Evolutionary conservation across 768 basidiomycete species (phyloP).

Genomic region (Lactarius pseudohatsudake): DNA sequence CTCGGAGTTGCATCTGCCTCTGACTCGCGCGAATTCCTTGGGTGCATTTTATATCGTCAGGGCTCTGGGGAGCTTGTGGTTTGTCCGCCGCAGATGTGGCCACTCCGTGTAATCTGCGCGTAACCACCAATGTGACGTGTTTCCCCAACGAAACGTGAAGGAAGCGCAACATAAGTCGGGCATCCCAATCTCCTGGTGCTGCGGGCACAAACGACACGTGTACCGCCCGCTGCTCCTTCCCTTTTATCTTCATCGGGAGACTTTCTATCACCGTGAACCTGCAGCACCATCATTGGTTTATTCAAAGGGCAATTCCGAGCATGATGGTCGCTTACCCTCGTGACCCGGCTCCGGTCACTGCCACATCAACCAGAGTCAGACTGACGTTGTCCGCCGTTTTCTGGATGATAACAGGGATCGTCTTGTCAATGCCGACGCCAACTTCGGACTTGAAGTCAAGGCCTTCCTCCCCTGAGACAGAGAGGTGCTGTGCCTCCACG

Average conservation of each 20-base stretch:
- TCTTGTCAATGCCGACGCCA: not conserved
- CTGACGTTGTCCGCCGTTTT: not conserved
- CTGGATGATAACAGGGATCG: conserved; percentile 4
- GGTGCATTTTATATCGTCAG: not conserved
- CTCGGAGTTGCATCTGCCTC: not conserved
- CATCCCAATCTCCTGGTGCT: not conserved
- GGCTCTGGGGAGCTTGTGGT: not conserved
- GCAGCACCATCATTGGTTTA: not conserved
- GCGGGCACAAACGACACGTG: not conserved
- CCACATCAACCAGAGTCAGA: not conserved
- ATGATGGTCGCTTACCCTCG: no score
- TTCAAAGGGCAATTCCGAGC: not conserved
- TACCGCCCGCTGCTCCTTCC: not conserved
- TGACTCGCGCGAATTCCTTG: not conserved
- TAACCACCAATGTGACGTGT: not conserved
- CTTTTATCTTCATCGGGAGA: not conserved
- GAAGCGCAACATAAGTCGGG: not conserved
- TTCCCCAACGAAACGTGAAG: not conserved
- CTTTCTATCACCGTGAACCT: not conserved
- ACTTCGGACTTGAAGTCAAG: not conserved
- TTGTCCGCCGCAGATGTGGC: not conserved
- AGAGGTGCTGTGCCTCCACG: not conserved
- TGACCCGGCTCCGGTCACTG: not conserved
- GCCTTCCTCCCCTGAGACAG: not conserved
- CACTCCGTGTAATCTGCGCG: conserved; percentile 1